These are phyloP conservation scores for Suillus discolor DNA, from an alignment of 768 basidiomycete genomes.

Conservation along the genomic window DNA sequence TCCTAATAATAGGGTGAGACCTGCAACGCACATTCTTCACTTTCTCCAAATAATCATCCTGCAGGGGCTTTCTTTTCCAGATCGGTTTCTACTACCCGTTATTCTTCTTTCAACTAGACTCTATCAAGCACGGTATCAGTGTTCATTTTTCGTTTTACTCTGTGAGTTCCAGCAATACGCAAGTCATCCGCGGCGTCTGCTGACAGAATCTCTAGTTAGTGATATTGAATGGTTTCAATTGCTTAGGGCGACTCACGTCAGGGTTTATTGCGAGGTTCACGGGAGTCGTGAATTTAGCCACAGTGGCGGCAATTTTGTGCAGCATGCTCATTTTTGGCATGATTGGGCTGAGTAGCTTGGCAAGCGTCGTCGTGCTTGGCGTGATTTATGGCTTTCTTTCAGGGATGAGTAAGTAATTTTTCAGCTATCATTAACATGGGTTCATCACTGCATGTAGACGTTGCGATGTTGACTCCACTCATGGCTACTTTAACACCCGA, in stretches of 20 bases:
- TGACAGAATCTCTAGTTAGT: constrained; percentile 38
- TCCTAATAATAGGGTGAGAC: constrained; percentile 24
- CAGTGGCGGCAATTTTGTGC: constrained; percentile 36
- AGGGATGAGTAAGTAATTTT: constrained; percentile 39
- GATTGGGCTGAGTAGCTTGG: constrained; percentile 40
- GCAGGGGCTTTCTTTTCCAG: constrained; percentile 22
- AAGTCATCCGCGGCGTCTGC: constrained; percentile 6
- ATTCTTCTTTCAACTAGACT: constrained; percentile 60
- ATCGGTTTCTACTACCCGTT: constrained; percentile 44
- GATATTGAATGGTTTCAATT: constrained; percentile 52
- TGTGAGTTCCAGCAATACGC: constrained; percentile 27
- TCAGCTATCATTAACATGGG: neutral
- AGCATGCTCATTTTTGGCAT: constrained; percentile 46
- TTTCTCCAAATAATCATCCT: neutral
- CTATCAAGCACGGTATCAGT: constrained; percentile 49
- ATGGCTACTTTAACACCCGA: constrained; percentile 45
- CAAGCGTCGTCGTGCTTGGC: constrained; percentile 44
- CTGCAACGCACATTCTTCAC: neutral
- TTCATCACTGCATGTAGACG: constrained; percentile 25
- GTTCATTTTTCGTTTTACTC: constrained; percentile 54
- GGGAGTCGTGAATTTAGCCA: constrained; percentile 47
- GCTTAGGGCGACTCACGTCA: constrained; percentile 49
- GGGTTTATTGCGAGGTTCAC: constrained; percentile 39
- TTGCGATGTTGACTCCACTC: constrained; percentile 45
- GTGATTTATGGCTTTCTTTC: constrained; percentile 51